These are phyloP conservation scores for Magnolia sinica DNA, from an alignment of 164 flowering plant species.

Conservation along the genomic window DNA sequence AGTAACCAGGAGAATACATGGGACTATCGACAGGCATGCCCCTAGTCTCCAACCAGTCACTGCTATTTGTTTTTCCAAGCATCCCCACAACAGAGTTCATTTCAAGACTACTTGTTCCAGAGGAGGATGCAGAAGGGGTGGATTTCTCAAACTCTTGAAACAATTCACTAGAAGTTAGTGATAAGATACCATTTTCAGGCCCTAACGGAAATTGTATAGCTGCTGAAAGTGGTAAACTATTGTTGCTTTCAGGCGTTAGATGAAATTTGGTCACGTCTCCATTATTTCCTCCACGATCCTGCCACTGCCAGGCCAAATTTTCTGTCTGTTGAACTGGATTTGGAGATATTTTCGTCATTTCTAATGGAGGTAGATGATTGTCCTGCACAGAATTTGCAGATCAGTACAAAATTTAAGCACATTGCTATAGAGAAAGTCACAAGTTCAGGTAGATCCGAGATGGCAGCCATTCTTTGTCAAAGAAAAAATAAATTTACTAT, in stretches of 20 bases:
- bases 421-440: background rate
- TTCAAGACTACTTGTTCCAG: conserved; percentile 25
- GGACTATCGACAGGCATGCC: background rate
- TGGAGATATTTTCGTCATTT: conserved; percentile 9
- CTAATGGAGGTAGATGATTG: conserved; percentile 15
- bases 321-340: conserved; percentile 24
- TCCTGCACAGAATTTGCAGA: conserved; percentile 30
- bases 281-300: conserved; percentile 19
- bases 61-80: conserved; percentile 5
- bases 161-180: conserved; percentile 39
- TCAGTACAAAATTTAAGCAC: background rate
- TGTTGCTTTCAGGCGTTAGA: conserved; percentile 11
- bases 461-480: background rate
- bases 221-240: conserved; percentile 17
- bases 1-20: conserved; percentile 24
- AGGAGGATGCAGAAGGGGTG: conserved; percentile 28
- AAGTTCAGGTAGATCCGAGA: background rate
- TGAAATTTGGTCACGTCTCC: conserved; percentile 16
- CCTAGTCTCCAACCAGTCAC: conserved; percentile 13
- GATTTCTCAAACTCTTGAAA: conserved; percentile 32
- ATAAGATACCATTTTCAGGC: conserved; percentile 19
- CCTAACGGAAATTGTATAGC: conserved; percentile 20
- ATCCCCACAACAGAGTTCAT: conserved; percentile 11
- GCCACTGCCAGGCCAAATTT: conserved; percentile 18
- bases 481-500: background rate